A percentile compares a stretch with the other conserved stretches of the same genome.
These are phyloP conservation scores for Fusarium penzigii DNA, from an alignment of 2,329 filamentous ascomycete species.

Conservation along the genomic window DNA sequence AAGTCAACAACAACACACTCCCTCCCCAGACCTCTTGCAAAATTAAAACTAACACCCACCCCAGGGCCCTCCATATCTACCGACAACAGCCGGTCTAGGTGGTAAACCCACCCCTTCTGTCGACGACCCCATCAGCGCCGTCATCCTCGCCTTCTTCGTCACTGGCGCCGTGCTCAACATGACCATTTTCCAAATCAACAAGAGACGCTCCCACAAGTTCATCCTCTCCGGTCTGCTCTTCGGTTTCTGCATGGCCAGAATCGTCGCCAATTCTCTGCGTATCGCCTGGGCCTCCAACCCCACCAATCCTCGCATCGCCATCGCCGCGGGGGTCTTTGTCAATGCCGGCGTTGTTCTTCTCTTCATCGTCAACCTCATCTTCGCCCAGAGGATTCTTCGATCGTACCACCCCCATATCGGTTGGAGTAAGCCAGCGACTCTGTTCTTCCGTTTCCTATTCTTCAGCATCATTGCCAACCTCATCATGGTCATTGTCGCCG, in stretches of 20 bases:
- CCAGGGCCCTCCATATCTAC: conserved; percentile 41
- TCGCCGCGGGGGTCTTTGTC: conserved; percentile 69
- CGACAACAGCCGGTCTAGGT: conserved; percentile 52
- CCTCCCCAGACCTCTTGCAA: neutral
- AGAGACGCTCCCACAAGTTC: conserved; percentile 56
- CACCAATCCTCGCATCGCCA: conserved; percentile 43
- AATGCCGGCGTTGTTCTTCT: conserved; percentile 73
- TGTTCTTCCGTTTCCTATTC: conserved; percentile 60
- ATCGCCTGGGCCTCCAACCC: conserved; percentile 53
- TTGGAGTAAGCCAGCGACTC: conserved; percentile 59
- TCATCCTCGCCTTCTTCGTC: conserved; percentile 63
- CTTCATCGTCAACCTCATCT: conserved; percentile 77
- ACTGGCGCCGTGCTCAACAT: conserved; percentile 57
- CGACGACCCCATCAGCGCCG: conserved; percentile 65
- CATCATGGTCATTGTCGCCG: conserved; percentile 64
- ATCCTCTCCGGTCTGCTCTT: conserved; percentile 59
- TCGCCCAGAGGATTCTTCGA: conserved; percentile 73
- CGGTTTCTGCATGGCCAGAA: conserved; percentile 59
- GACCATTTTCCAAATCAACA: conserved; percentile 56
- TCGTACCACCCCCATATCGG: conserved; percentile 71
- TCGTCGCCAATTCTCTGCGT: conserved; percentile 51
- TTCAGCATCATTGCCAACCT: conserved; percentile 59
- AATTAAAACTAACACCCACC: neutral
- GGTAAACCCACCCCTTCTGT: conserved; percentile 56
- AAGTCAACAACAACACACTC: conserved; percentile 1